phyloP scores from a whole-genome alignment of 352 stramenopile species.

The Peronosclerospora sorghi region DNA sequence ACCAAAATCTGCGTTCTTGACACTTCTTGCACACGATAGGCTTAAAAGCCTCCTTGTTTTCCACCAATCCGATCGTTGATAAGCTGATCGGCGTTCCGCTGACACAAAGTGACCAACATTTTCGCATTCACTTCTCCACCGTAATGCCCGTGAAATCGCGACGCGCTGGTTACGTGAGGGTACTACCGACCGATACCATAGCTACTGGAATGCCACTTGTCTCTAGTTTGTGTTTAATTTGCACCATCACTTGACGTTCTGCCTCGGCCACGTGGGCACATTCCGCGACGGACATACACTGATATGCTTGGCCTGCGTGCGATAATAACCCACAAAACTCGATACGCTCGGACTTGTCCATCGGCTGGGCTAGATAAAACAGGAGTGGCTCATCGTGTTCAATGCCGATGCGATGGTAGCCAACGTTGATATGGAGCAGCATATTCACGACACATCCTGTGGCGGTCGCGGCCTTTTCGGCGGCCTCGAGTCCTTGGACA shows the following conservation, averaged over 20 bases:
- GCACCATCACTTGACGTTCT: conserved; percentile 51
- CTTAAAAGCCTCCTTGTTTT: too few species aligned
- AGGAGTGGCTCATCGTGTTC: conserved; percentile 44
- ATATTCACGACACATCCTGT: conserved; percentile 36
- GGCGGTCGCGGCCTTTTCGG: conserved; percentile 34
- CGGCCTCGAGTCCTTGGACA: conserved; percentile 33
- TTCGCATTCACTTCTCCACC: too few species aligned
- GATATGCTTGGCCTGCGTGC: conserved; percentile 58
- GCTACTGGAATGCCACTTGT: conserved; percentile 39
- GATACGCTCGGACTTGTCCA: conserved; percentile 36
- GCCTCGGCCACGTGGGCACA: conserved; percentile 42
- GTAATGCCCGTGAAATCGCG: conserved; percentile 59
- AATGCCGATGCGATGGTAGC: conserved; percentile 63
- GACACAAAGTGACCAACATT: too few species aligned
- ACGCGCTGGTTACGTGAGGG: conserved; percentile 46
- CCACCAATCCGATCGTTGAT: too few species aligned
- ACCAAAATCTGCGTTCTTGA: too few species aligned
- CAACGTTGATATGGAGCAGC: conserved; percentile 62
- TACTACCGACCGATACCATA: conserved; percentile 55
- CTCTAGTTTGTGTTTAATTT: conserved; percentile 46
- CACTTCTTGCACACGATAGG: too few species aligned
- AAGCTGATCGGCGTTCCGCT: too few species aligned
- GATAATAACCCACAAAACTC: conserved; percentile 55
- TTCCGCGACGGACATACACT: conserved; percentile 35
- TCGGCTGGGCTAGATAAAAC: conserved; percentile 35